Base-by-base conservation (phyloP, 2,329 filamentous ascomycete species). In the Colletotrichum sp. region DNA sequence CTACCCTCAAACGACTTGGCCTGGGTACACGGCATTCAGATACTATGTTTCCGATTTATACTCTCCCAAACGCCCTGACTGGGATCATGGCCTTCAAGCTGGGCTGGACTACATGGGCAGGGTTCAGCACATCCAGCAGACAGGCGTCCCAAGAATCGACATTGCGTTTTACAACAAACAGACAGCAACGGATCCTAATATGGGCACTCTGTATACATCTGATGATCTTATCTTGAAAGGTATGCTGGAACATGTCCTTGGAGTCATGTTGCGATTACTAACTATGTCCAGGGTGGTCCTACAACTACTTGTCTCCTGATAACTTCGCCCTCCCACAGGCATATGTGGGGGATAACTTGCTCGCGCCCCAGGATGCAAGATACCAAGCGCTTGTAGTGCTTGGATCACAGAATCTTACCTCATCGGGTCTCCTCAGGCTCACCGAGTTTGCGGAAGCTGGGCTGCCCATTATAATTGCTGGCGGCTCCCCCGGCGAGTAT, bases 1-100 rank as follows among this genome's bases (percentile, higher is more conserved):
- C 7, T 89, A 89, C 69, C 78, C 79, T 0, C 84, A 86, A 65
- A 89, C 88, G 1, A 89, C 88, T 0, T 90, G 88, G 88, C 88
- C 88, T 0, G 86, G 85, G 0, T 88, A 84, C 67, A 85, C 84
- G 1, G 82, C 87, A 0, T 89, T 89, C 72, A 73, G 68, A 8
- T 89, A 87, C 75, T 55, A 80, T 0, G 88, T 85, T 70, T 83
- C 83, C 0, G 85, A 87, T n/a, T 83, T 85, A 79, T 83, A 85
- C 73, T 81, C 81, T 6, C 80, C 78, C 0, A 81, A 84, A 8
- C 84, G 87, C 65, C 88, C 88, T 2, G 83, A 81, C 2, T 89
- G 85, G 85, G 80, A 83, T 3, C 8, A 69, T 8, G 70, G 70
- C 1, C 34, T 76, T 5, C 26, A 38, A 4, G 56, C 64, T n/a